Base-by-base conservation (phyloP, 2,329 filamentous ascomycete genomes). In the Hypoxylon sp. region DNA sequence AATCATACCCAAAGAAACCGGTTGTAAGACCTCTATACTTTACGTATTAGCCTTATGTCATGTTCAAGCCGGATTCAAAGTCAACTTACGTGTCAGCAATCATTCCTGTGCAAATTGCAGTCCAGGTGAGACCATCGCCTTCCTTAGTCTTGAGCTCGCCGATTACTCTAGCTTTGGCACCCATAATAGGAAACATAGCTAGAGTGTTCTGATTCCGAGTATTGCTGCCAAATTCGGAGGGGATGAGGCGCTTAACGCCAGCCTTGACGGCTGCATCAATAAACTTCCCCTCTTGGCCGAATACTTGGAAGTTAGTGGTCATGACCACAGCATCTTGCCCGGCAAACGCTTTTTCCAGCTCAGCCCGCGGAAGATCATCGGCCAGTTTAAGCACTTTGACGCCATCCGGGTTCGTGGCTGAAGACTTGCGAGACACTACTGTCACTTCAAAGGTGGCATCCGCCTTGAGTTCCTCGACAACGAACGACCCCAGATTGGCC, bases 251-350 rank as follows among this genome's bases (percentile, higher is more conserved):
- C 53, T 57, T 57, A 5, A 57, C 53, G 24, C 53, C 53, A 4
- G 53, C 39, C n/a, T 57, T 57, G 9, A 57, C 29, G 1, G 53
- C 53, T 14, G 53, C 53, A 9, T 57, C 9, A 13, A 57, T 46
- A 24, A 57, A 57, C n/a, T 33, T 57, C 10, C 31, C 26, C 26
- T 57, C 53, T 4, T 57, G 53, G 4, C 53, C 53, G 17, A 57
- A 57, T 6, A 57, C 3, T n/a, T 57, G 53, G 37, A 46, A 57
- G n/a, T 42, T 57, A 26, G 53, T 57, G 5, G 53, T 33, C 53
- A 57, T 57, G 26, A 57, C 53, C n/a, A 57, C 53, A 9, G 53
- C 53, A 46, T 57, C 53, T 29, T 57, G 37, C 10, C 53, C 53
- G 2, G 24, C 11, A 4, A 57, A 57, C n/a, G 39, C 53, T 2